Evolutionary conservation across 2,329 filamentous ascomycete species (phyloP).

Genomic region (Daldinia sp.): DNA sequence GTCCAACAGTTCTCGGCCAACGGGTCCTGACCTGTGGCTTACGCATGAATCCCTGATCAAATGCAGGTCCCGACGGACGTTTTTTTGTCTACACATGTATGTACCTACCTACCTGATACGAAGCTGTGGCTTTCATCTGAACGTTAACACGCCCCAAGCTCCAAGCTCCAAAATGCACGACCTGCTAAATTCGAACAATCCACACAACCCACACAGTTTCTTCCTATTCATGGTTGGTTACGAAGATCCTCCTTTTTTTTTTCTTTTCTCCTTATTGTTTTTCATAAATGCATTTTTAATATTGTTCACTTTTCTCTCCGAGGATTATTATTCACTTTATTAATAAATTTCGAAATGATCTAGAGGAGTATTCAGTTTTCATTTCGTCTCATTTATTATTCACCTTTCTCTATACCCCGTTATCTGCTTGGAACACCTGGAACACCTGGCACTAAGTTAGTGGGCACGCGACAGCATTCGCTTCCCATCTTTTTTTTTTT

Average conservation of each 20-base stretch:
- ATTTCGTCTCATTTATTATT: constrained; percentile 21
- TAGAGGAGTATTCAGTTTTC: not conserved
- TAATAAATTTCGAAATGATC: not conserved
- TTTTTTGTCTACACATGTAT: not conserved
- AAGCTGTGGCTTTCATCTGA: not conserved
- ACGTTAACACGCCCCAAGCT: constrained; percentile 3
- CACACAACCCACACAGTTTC: constrained; percentile 33
- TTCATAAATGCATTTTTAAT: constrained; percentile 12
- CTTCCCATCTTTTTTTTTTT: not conserved
- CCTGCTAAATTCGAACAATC: constrained; percentile 38
- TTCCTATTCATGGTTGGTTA: constrained; percentile 27
- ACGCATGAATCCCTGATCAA: not conserved
- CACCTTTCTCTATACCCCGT: constrained; percentile 16
- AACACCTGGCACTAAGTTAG: constrained; percentile 22
- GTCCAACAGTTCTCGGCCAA: not conserved
- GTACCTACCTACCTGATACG: too few relatives aligned
- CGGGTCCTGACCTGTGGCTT: constrained; percentile 10
- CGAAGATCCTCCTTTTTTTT: constrained; percentile 36
- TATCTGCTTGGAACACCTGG: constrained; percentile 33
- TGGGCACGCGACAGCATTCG: constrained; percentile 36
- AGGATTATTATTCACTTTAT: not conserved
- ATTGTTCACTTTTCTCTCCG: constrained; percentile 9
- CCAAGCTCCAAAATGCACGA: constrained; percentile 25
- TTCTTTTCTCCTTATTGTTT: constrained; percentile 16
- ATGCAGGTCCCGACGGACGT: not conserved